These are phyloP conservation scores for Amylostereum chailletii DNA, from an alignment of 1,284 basidiomycete genomes.

Conservation along the genomic window DNA sequence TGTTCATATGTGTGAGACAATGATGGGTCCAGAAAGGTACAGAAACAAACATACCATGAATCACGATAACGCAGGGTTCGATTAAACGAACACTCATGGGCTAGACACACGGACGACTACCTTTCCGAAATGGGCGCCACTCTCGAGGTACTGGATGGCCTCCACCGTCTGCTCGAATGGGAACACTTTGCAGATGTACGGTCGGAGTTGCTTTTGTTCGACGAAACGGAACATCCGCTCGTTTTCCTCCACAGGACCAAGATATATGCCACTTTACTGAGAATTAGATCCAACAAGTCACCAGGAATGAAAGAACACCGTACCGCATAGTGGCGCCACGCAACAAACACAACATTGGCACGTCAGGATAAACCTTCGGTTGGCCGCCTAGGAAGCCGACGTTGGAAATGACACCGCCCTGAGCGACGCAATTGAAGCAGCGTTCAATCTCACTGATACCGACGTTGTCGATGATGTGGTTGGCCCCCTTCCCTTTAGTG, in stretches of 20 bases:
- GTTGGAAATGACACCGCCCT: slow-evolving; percentile 14
- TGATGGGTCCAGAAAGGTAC: too few species aligned
- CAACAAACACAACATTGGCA: not conserved
- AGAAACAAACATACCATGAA: too few species aligned
- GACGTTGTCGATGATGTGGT: slow-evolving; percentile 16
- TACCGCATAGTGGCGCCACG: not conserved
- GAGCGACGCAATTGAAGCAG: slow-evolving; percentile 8
- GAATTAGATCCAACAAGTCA: not conserved
- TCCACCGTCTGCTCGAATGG: slow-evolving; percentile 24
- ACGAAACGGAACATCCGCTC: slow-evolving; percentile 25
- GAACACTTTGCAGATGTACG: slow-evolving; percentile 28
- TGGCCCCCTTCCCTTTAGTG: slow-evolving; percentile 6
- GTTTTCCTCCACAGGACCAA: slow-evolving; percentile 11
- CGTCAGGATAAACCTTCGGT: not conserved
- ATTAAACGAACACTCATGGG: too few species aligned
- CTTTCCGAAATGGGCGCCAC: slow-evolving; percentile 23
- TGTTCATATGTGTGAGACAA: too few species aligned
- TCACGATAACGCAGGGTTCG: too few species aligned
- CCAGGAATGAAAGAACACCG: not conserved
- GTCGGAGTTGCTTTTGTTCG: slow-evolving; percentile 20
- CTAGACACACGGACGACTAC: slow-evolving; percentile 18
- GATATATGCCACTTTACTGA: not conserved
- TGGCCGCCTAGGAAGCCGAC: slow-evolving; percentile 15
- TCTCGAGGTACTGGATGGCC: slow-evolving; percentile 24
- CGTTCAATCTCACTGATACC: slow-evolving; percentile 13